Percentiles rank a stretch among this genome's conserved stretches.
phyloP scores from a whole-genome alignment of 345 rosid species.

The Murraya paniculata region DNA sequence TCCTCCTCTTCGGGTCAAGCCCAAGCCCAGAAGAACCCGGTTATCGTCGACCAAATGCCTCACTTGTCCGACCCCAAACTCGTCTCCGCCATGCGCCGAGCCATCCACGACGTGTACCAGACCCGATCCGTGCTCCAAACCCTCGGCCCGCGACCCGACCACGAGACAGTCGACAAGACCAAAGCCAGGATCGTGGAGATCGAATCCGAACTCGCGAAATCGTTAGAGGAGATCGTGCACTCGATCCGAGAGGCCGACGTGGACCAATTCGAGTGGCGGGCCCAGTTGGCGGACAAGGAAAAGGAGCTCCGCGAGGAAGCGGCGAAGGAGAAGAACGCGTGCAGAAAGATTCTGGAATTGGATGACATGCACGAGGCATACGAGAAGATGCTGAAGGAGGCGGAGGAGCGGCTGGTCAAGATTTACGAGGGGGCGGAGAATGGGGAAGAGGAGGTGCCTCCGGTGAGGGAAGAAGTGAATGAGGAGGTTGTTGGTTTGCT shows the following conservation, averaged over 20 bases:
- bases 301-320: slow-evolving; percentile 49
- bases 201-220: slow-evolving; percentile 53
- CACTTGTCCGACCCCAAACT: slow-evolving; percentile 60
- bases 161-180: slow-evolving; percentile 80
- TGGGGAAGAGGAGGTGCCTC: slow-evolving; percentile 22
- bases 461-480: slow-evolving; percentile 33
- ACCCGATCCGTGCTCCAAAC: slow-evolving; percentile 78
- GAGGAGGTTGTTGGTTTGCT: slow-evolving; percentile 64
- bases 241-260: slow-evolving; percentile 51
- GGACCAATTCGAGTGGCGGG: slow-evolving; percentile 54
- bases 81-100: slow-evolving; percentile 69
- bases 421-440: slow-evolving; percentile 62
- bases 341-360: slow-evolving; percentile 54
- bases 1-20: slow-evolving; percentile 29
- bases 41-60: slow-evolving; percentile 56
- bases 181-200: slow-evolving; percentile 54
- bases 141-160: slow-evolving; percentile 91
- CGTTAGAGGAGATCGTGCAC: slow-evolving; percentile 72
- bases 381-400: slow-evolving; percentile 73
- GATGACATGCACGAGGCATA: slow-evolving; percentile 82
- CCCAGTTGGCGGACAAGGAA: slow-evolving; percentile 57
- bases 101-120: slow-evolving; percentile 70
- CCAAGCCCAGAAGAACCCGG: slow-evolving; percentile 4
- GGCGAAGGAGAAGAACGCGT: slow-evolving; percentile 51
- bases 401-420: slow-evolving; percentile 65